A percentile compares a stretch with the other conserved stretches of the same genome.
Conservation (phyloP, 495 filamentous ascomycete genomes). For the Neurospora hispaniola region DNA sequence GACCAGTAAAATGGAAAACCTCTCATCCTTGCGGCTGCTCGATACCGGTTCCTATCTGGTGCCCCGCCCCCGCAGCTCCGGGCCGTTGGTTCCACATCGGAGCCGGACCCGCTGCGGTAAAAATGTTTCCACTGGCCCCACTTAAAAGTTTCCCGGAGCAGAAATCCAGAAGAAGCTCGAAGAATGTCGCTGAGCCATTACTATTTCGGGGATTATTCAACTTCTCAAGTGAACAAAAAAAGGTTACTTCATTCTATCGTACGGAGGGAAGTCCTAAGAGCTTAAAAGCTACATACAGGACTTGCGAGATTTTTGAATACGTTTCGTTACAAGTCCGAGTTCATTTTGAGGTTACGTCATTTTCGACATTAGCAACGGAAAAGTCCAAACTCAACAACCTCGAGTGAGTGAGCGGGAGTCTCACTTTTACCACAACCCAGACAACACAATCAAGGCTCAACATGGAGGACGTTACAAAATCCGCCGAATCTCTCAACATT, state of each 20-base stretch:
- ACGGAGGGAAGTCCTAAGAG: not conserved
- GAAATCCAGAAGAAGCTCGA: not conserved
- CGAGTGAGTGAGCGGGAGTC: not conserved
- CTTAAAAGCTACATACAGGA: not conserved
- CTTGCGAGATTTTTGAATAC: not conserved
- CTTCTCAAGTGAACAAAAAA: not conserved
- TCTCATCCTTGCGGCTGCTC: not conserved
- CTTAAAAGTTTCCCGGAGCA: not conserved
- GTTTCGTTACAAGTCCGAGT: not conserved
- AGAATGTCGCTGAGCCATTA: not conserved
- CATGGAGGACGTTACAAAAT: constrained; percentile 10
- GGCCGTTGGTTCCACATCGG: not conserved
- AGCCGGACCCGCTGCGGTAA: not conserved
- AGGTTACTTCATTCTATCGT: not conserved
- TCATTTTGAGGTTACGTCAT: not conserved
- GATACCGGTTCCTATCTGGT: not conserved
- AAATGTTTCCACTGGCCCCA: not conserved
- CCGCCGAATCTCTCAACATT: constrained; percentile 5
- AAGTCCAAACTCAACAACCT: not conserved
- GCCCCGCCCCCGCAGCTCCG: not conserved
- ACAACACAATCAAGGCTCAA: not conserved
- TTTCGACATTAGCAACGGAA: not conserved
- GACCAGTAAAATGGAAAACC: not conserved
- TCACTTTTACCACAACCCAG: not conserved
- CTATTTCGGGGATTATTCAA: not conserved